Base-by-base conservation (phyloP, 2,329 filamentous ascomycete species). In the Sporothrix pallida region DNA sequence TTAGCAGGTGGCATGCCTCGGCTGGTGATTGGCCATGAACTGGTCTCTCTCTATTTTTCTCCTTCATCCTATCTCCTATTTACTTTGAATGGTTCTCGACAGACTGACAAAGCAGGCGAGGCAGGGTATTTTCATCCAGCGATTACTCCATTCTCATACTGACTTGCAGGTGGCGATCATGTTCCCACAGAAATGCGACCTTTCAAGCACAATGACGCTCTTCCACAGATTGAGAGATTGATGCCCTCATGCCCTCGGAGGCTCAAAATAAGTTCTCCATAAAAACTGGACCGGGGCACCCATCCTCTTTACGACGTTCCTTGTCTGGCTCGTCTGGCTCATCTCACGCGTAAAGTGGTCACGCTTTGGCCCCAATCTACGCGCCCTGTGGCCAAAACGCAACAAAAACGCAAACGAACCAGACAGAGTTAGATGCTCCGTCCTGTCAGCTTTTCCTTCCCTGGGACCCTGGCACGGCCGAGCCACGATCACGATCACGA, bases 361-460 rank as follows among this genome's bases (percentile, higher is more conserved):
- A 67, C 62, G 62, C 62, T 67, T 48, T 67, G 62, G 62, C 62
- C 62, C 42, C 20, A 44, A 67, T 26, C 37, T 10, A 63, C n/a
- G n/a, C 37, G 42, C n/a, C 60, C 3, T 10, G 20, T 2, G 20
- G 42, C 20, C 23, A 67, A 48, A 42, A 42, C 17, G n/a, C 62
- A 26, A 26, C 62, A 37, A 63, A 12, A 15, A 17, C 42, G 37
- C 48, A 15, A 48, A 26, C 62, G 17, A 48, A 26, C 62, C 42
- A 67, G 42, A 67, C 62, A 67, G 20, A 26, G 42, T 48, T 26
- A 48, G 20, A 26, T 67, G 62, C 62, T 48, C 62, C 62, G 42
- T 48, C 42, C 42, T 9, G 20, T 67, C 62, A 48, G 42, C 62
- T 44, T 44, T 17, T n/a, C n/a, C 50, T 52, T 17, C 6, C 31